phyloP scores from a whole-genome alignment of 1,284 basidiomycete genomes.

The Termitomyces sp. region DNA sequence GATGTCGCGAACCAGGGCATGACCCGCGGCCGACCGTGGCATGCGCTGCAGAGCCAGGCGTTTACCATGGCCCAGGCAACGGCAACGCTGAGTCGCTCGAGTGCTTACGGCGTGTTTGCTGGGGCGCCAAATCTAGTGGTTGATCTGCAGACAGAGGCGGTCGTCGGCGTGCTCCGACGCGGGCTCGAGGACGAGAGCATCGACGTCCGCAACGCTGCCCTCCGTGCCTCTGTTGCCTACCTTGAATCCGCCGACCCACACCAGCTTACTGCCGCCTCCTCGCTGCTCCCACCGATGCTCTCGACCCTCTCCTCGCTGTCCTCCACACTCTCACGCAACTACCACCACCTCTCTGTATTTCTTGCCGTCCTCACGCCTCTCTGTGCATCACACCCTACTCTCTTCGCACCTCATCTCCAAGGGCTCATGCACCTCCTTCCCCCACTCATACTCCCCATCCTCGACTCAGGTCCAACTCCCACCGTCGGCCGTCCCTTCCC shows the following conservation, averaged over 20 bases:
- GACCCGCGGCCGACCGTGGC: slow-evolving; percentile 70
- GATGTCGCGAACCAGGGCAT: slow-evolving; percentile 72
- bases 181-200: slow-evolving; percentile 55
- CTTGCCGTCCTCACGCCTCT: slow-evolving; percentile 70
- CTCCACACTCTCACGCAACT: slow-evolving; percentile 23
- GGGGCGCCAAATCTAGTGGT: slow-evolving; percentile 67
- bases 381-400: slow-evolving; percentile 55
- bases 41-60: slow-evolving; percentile 64
- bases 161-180: slow-evolving; percentile 56
- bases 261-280: slow-evolving; percentile 46
- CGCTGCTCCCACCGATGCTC: slow-evolving; percentile 5
- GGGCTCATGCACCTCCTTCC: slow-evolving; percentile 64
- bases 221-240: slow-evolving; percentile 61
- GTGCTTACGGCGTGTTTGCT: slow-evolving; percentile 59
- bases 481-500: slow-evolving; percentile 66
- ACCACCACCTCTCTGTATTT: slow-evolving; percentile 53
- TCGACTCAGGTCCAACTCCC: slow-evolving; percentile 70
- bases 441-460: slow-evolving; percentile 51
- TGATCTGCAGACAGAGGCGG: slow-evolving; percentile 65
- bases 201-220: slow-evolving; percentile 55
- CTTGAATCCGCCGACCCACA: slow-evolving; percentile 53
- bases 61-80: slow-evolving; percentile 55
- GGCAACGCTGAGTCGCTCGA: neutral
- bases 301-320: slow-evolving; percentile 10
- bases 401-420: slow-evolving; percentile 65